Evolutionary conservation across 2,329 filamentous ascomycete species (phyloP).

Genomic region (Elsinoe australis): DNA sequence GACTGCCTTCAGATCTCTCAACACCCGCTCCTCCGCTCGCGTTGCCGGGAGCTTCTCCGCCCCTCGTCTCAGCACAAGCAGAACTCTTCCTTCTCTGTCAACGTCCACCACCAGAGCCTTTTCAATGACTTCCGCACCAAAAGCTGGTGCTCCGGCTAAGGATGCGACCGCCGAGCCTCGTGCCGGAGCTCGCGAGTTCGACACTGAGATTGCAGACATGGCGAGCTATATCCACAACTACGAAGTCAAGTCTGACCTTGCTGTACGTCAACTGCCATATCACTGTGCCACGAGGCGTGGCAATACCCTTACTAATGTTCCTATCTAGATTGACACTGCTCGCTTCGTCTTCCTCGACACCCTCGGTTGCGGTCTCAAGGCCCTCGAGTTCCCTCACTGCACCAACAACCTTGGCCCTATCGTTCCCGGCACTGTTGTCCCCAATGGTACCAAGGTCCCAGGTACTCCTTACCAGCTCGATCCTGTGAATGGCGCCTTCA

Average conservation of each 20-base stretch:
- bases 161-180: slow-evolving; percentile 27
- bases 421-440: slow-evolving; percentile 82
- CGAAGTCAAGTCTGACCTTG: slow-evolving; percentile 81
- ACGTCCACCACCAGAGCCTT: slow-evolving; percentile 24
- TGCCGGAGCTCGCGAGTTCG: slow-evolving; percentile 48
- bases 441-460: slow-evolving; percentile 83
- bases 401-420: slow-evolving; percentile 87
- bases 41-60: slow-evolving; percentile 10
- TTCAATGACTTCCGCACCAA: slow-evolving; percentile 2
- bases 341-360: slow-evolving; percentile 96
- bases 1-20: slow-evolving; percentile 14
- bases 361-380: slow-evolving; percentile 91
- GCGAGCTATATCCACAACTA: slow-evolving; percentile 91
- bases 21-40: slow-evolving; percentile 21
- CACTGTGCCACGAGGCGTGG: too few relatives aligned
- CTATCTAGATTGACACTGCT: slow-evolving; percentile 75
- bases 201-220: slow-evolving; percentile 91
- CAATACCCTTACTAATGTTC: neutral
- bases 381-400: slow-evolving; percentile 91
- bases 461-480: slow-evolving; percentile 92
- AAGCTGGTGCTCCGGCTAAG: slow-evolving; percentile 19
- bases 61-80: slow-evolving; percentile 18
- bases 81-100: slow-evolving; percentile 26
- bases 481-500: slow-evolving; percentile 92
- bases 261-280: slow-evolving; percentile 52